Evolutionary conservation across 2,329 filamentous ascomycete genomes (phyloP), one percentile per base, ranked within the genome.

Genomic region (Arthrobotrys musiformis): DNA sequence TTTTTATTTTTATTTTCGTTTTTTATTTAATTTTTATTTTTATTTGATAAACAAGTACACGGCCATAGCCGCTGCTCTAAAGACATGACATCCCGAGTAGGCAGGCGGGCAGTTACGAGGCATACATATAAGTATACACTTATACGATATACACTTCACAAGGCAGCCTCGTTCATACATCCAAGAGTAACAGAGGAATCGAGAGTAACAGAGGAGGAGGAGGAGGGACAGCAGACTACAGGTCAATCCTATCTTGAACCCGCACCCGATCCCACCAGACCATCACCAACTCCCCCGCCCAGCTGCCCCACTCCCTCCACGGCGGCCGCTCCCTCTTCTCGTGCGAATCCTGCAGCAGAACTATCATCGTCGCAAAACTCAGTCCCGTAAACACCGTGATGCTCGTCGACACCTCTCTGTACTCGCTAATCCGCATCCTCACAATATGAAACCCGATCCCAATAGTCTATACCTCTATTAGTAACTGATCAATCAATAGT

Each of bases 401-500:
- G 37, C 67, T 78, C 13, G 66, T 78, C n/a, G 73, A 78, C n/a
- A 78, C 30, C 33, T 78, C 73, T 42, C 73, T 70, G 50, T 78
- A 78, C 44, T 78, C 73, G 73, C 66, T 78, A 37, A 78, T 78
- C 8, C 76, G 44, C 75, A 78, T 73, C 24, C 79, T 78, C 61
- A 80, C 77, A 60, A 80, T 48, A 42, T 77, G 79, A 75, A 79
- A 77, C 37, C 42, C 70, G 37, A 75, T 50, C 60, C 73, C 70
- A 24, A 75, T 63, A 8, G 60, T 60, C 74, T 73, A 35, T 15
- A n/a, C 17, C 37, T 11, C 17, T 5, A 42, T 17, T n/a, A 24
- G 7, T n/a, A 30, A n/a, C 17, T 30, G 24, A 19, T 48, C 17
- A 15, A 60, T 48, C 54, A 37, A 46, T 58, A 54, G 22, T 4